Percentiles rank a stretch among this genome's conserved stretches.
These are phyloP conservation scores for Phragmites australis DNA, from an alignment of 176 grass and related monocot species.

Conservation along the genomic window DNA sequence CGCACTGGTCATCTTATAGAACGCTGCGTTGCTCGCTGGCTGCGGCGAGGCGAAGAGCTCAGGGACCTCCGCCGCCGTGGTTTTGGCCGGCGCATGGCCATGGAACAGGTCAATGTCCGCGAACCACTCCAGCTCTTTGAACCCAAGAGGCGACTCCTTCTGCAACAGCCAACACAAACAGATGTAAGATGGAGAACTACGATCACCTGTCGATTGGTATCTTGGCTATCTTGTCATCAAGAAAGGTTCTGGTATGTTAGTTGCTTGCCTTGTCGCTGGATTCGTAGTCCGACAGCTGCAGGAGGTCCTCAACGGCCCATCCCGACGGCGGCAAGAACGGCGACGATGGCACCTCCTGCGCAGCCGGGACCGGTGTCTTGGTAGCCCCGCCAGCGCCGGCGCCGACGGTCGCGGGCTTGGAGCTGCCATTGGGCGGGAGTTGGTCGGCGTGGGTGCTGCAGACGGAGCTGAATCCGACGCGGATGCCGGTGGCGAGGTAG, in stretches of 20 bases:
- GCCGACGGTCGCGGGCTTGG: background rate
- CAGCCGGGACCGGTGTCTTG: conserved; percentile 20
- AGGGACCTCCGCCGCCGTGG: conserved; percentile 63
- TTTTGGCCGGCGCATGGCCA: conserved; percentile 39
- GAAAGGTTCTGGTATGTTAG: background rate
- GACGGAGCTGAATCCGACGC: conserved; percentile 60
- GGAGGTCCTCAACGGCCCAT: conserved; percentile 87
- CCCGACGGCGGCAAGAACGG: conserved; percentile 43
- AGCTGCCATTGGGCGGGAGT: conserved; percentile 37
- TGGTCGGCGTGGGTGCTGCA: conserved; percentile 28
- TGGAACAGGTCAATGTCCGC: conserved; percentile 76
- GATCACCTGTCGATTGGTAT: background rate
- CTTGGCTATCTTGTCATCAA: background rate
- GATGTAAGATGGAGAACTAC: background rate
- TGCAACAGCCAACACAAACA: conserved; percentile 26
- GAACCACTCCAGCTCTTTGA: conserved; percentile 81
- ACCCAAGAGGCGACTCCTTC: conserved; percentile 64
- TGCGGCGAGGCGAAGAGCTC: conserved; percentile 54
- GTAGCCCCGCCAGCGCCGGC: background rate
- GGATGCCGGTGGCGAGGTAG: conserved; percentile 87
- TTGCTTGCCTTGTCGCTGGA: conserved; percentile 65
- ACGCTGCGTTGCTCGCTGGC: conserved; percentile 34
- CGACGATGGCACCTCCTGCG: conserved; percentile 52
- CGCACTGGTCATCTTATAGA: conserved; percentile 49
- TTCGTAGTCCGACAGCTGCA: conserved; percentile 85